These are phyloP conservation scores for Kuraishia piskuri DNA, from an alignment of 805 yeast species.

Conservation along the genomic window DNA sequence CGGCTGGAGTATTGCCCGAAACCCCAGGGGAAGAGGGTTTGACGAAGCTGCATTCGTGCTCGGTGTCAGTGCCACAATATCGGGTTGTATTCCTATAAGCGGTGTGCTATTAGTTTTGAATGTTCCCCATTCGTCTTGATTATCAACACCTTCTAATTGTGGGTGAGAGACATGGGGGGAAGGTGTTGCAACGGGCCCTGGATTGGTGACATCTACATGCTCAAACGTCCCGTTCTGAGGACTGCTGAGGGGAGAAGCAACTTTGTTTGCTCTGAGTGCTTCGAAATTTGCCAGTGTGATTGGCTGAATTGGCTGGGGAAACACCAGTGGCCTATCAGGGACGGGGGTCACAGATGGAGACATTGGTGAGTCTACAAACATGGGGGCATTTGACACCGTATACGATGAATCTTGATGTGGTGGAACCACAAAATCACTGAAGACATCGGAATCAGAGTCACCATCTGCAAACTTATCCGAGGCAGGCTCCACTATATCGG, in stretches of 20 bases:
- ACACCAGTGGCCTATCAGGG: neutral
- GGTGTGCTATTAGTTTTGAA: neutral
- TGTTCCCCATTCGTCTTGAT: neutral
- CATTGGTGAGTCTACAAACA: neutral
- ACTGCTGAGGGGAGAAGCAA: neutral
- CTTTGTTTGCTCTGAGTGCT: neutral
- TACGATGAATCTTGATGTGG: neutral
- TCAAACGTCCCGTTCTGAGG: neutral
- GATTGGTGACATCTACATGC: too few species aligned
- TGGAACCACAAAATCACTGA: neutral
- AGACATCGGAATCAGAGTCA: neutral
- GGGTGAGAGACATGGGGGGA: too few species aligned
- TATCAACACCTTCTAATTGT: neutral
- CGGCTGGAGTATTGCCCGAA: neutral
- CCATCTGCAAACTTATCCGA: neutral
- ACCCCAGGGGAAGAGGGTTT: neutral
- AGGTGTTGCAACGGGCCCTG: too few species aligned
- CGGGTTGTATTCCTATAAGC: neutral
- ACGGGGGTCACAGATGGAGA: neutral
- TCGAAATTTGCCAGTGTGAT: neutral
- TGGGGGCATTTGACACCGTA: neutral
- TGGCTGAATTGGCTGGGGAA: neutral
- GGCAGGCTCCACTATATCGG: neutral
- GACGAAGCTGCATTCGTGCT: neutral
- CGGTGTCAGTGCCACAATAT: neutral